Evolutionary conservation across 2,329 filamentous ascomycete genomes (phyloP), one percentile per base, ranked within the genome.

Genomic region (Onygenales sp.): DNA sequence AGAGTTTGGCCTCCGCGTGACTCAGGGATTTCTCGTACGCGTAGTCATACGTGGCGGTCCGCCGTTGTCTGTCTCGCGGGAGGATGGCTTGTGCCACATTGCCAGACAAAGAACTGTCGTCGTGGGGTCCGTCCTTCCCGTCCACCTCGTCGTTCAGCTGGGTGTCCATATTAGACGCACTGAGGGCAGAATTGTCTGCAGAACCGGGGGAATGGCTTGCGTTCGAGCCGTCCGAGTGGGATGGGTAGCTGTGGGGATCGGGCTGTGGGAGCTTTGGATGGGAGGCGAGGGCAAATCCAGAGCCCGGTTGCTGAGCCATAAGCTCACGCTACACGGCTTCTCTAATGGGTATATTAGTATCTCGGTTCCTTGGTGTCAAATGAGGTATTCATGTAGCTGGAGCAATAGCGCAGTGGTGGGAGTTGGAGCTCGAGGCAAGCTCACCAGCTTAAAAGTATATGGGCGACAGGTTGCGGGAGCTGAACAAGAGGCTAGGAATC

Each of bases 21-120:
- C 86, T 94, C 83, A 95, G 87, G 65, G 92, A 88, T 63, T 93
- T 94, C 71, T 98, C 93, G 51, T 88, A 87, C 51, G 92, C 86
- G 64, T 92, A 89, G 70, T 96, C 91, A 72, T 95, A 96, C 66
- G 90, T 94, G 17, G 91, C 88, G 7, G 90, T 95, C 66, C 85
- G 85, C 54, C 77, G 73, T 65, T 81, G 77, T 42, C 63, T 65
- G 56, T 73, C 72, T 58, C 70, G 64, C 40, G 69, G 64, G 21
- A 72, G 63, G 36, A 72, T 62, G 31, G 52, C 52, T 58, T 57
- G 54, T 34, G 40, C 37, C 39, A 37, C 44, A 49, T 51, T 50
- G 8, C 32, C 48, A 17, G 46, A 45, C 39, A 50, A 27, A 17
- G 56, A 52, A 27, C 46, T 37, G n/a, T 55, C 56, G 34, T 52